Evolutionary conservation across 202 grass and related monocot species (phyloP).

Genomic region (Setaria italica): DNA sequence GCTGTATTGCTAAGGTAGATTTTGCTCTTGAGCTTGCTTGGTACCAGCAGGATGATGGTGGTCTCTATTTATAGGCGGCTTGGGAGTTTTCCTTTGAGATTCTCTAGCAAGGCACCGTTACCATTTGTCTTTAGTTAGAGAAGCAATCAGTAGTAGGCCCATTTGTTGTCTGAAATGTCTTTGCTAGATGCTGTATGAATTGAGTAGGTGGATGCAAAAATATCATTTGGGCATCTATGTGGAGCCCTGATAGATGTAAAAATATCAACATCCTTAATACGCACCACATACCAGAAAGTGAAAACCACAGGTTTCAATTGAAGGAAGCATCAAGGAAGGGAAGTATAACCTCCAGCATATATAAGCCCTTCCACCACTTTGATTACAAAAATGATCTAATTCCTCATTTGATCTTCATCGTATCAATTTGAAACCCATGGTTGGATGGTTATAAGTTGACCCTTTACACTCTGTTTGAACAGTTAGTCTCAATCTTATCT

Average conservation of each 20-base stretch:
- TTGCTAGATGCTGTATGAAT: neutral
- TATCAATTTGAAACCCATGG: neutral
- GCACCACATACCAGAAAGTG: neutral
- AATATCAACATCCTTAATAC: neutral
- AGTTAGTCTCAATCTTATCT: too few species aligned
- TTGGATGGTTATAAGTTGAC: neutral
- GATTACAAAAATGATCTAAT: neutral
- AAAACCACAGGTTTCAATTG: neutral
- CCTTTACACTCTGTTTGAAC: neutral
- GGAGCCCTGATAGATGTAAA: neutral
- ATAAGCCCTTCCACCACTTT: too few species aligned
- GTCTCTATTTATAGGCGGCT: conserved; percentile 32
- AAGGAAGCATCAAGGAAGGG: conserved; percentile 2
- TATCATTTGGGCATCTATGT: neutral
- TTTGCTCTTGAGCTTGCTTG: conserved; percentile 5
- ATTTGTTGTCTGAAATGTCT: conserved; percentile 24
- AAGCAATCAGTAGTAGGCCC: neutral
- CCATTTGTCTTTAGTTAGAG: neutral
- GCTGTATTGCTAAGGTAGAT: neutral
- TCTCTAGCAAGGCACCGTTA: conserved; percentile 6
- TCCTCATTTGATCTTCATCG: neutral
- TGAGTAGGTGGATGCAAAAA: neutral
- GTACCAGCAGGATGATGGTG: neutral
- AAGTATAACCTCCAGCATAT: too few species aligned
- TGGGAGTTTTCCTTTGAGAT: neutral